Percentiles rank a stretch among this genome's conserved stretches.
These are phyloP conservation scores for Tuber aestivum DNA, from an alignment of 495 filamentous ascomycete genomes.

Conservation along the genomic window DNA sequence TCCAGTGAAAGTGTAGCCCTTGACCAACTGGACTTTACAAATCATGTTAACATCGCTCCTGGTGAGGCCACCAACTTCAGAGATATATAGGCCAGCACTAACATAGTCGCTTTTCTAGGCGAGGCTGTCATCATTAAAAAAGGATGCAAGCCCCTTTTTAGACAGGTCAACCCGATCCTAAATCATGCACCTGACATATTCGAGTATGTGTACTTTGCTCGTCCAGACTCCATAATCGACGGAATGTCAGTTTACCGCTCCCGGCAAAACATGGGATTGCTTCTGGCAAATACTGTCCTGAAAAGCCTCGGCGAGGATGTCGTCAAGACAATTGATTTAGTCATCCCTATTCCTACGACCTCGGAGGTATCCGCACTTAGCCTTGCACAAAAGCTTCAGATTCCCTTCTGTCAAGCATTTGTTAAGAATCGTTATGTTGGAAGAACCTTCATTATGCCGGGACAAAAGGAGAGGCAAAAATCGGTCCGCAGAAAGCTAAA, in stretches of 20 bases:
- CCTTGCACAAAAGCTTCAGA: constrained; percentile 69
- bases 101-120: constrained; percentile 41
- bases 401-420: constrained; percentile 77
- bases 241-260: constrained; percentile 86
- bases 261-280: constrained; percentile 86
- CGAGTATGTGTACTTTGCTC: constrained; percentile 80
- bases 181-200: constrained; percentile 91
- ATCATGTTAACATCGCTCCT: constrained; percentile 78
- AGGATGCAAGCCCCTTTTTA: constrained; percentile 66
- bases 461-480: constrained; percentile 75
- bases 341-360: constrained; percentile 85
- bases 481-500: constrained; percentile 72
- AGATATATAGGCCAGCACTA: not conserved
- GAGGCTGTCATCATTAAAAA: constrained; percentile 92
- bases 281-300: constrained; percentile 72
- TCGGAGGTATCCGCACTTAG: constrained; percentile 76
- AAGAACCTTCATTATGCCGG: constrained; percentile 93
- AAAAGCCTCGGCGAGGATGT: constrained; percentile 65
- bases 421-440: constrained; percentile 96
- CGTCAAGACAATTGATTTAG: constrained; percentile 80
- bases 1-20: constrained; percentile 94
- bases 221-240: constrained; percentile 86
- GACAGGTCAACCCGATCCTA: constrained; percentile 65
- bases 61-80: constrained; percentile 42
- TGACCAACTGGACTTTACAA: constrained; percentile 73